Evolutionary conservation across 768 basidiomycete genomes (phyloP).

Genomic region (Agrocybe praecox): DNA sequence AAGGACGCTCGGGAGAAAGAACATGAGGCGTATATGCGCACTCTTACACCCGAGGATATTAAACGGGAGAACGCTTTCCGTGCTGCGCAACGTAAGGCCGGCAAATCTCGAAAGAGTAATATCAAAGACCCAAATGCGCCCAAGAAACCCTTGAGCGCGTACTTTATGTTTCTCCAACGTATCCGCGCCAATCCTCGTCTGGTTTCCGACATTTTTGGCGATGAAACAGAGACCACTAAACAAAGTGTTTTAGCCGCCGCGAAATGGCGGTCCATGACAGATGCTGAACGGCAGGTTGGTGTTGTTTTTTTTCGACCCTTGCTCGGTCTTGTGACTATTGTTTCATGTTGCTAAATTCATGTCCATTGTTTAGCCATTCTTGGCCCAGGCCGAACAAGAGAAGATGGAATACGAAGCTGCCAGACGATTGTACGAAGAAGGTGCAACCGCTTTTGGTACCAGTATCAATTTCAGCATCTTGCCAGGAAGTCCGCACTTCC

Average conservation of each 20-base stretch:
- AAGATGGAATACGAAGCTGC: constrained; percentile 93
- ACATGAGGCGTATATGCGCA: constrained; percentile 82
- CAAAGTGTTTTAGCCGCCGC: constrained; percentile 93
- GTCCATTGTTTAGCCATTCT: constrained; percentile 67
- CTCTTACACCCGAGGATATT: constrained; percentile 91
- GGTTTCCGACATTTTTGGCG: constrained; percentile 82
- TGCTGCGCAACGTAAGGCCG: constrained; percentile 90
- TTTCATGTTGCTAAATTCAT: constrained; percentile 12
- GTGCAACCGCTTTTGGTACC: constrained; percentile 63
- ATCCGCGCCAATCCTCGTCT: constrained; percentile 79
- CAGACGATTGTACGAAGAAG: constrained; percentile 85
- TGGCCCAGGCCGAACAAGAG: constrained; percentile 93
- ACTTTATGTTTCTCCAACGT: constrained; percentile 93
- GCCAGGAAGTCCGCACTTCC: constrained; percentile 66
- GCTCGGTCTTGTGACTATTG: constrained; percentile 4
- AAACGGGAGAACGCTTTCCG: constrained; percentile 91
- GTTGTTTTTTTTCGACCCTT: background rate
- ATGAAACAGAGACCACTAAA: constrained; percentile 91
- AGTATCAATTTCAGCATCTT: constrained; percentile 86
- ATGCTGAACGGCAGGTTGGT: constrained; percentile 88
- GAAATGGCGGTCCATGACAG: constrained; percentile 91
- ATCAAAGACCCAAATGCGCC: constrained; percentile 97
- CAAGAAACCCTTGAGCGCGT: constrained; percentile 92
- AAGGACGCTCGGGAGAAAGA: constrained; percentile 87
- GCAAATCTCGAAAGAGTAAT: constrained; percentile 90